These are phyloP conservation scores for Thecaphora thlaspeos DNA, from an alignment of 1,284 basidiomycete genomes.

Conservation along the genomic window DNA sequence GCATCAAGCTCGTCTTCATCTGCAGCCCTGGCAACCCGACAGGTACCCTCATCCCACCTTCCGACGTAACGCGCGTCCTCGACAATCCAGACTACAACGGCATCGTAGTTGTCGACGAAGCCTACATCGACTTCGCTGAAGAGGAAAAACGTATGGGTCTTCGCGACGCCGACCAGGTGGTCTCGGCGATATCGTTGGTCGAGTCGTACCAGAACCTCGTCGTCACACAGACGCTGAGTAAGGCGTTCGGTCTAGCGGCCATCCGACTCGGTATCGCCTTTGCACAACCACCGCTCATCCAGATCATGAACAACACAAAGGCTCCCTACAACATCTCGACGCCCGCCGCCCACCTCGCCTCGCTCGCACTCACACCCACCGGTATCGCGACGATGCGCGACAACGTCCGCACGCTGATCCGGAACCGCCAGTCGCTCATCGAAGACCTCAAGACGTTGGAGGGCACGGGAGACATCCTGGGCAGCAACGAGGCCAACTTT, in stretches of 20 bases:
- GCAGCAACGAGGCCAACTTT: constrained; percentile 89
- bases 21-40: constrained; percentile 98
- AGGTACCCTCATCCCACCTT: constrained; percentile 78
- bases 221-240: constrained; percentile 93
- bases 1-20: constrained; percentile 86
- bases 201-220: constrained; percentile 83
- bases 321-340: constrained; percentile 96
- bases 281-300: constrained; percentile 83
- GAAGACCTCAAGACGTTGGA: constrained; percentile 61
- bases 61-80: constrained; percentile 70
- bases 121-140: constrained; percentile 87
- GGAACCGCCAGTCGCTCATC: constrained; percentile 66
- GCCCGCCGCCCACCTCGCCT: constrained; percentile 80
- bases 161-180: constrained; percentile 52
- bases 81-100: constrained; percentile 82
- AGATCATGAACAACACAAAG: constrained; percentile 91
- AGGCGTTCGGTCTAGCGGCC: constrained; percentile 91
- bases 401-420: constrained; percentile 68
- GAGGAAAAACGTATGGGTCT: constrained; percentile 47
- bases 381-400: constrained; percentile 69
- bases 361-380: constrained; percentile 70
- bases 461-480: constrained; percentile 70
- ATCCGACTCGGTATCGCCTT: constrained; percentile 92
- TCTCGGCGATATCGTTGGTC: constrained; percentile 70
- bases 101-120: constrained; percentile 91